phyloP scores from a whole-genome alignment of 1,139 yeast species.

The Yamadazyma siamensis region DNA sequence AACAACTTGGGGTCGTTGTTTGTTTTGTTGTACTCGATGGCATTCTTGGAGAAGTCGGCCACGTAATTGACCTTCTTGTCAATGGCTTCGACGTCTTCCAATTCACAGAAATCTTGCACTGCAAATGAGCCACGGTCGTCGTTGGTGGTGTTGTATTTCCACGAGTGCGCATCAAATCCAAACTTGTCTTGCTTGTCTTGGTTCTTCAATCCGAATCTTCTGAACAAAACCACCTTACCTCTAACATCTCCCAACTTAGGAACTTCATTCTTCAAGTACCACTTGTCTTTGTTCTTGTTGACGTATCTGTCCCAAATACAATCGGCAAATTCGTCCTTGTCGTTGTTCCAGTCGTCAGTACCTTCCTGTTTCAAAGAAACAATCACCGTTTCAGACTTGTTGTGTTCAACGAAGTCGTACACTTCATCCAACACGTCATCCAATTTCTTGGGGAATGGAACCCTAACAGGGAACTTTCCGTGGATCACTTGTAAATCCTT shows the following conservation, averaged over 20 bases:
- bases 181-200: constrained; percentile 40
- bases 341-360: constrained; percentile 58
- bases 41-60: constrained; percentile 52
- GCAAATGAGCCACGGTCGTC: constrained; percentile 62
- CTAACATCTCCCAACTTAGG: constrained; percentile 62
- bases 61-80: constrained; percentile 57
- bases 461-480: constrained; percentile 71
- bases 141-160: constrained; percentile 65
- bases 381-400: constrained; percentile 59
- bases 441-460: constrained; percentile 56
- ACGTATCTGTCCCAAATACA: constrained; percentile 62
- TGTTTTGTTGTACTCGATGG: constrained; percentile 48
- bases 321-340: constrained; percentile 62
- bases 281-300: constrained; percentile 46
- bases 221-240: constrained; percentile 64
- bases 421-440: constrained; percentile 51
- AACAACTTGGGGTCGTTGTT: constrained; percentile 54
- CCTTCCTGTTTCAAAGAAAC: constrained; percentile 79
- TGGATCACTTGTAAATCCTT: constrained; percentile 67
- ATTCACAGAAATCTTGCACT: constrained; percentile 77
- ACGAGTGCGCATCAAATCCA: constrained; percentile 68
- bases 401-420: constrained; percentile 50
- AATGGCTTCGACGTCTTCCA: constrained; percentile 50
- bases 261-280: constrained; percentile 58
- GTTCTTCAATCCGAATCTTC: constrained; percentile 65